Evolutionary conservation across 2,329 filamentous ascomycete genomes (phyloP), one percentile per base, ranked within the genome.

Genomic region (Epichloe hybrida): DNA sequence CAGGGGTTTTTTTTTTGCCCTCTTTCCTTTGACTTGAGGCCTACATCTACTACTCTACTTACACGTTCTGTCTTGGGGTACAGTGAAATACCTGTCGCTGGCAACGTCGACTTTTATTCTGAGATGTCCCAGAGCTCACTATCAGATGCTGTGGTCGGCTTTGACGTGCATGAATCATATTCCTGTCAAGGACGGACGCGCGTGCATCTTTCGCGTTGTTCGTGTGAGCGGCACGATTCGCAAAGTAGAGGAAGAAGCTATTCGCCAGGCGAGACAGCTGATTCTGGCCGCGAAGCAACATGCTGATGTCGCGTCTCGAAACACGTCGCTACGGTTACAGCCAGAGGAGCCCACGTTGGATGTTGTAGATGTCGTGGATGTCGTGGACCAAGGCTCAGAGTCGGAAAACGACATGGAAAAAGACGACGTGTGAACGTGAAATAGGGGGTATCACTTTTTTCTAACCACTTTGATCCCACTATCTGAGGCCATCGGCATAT

Each of bases 61-160:
- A 42, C 38, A 23, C 31, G 23, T 4, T 9, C 20, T 9, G 6
- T 44, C 15, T 36, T 44, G 27, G 13, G 13, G 21, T 47, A 7
- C 56, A 91, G 88, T 98, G 49, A 95, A 95, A 72, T 98, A 98
- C 66, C 76, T 94, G 48, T 95, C 89, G 1, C 75, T 82, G 3
- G 86, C 89, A n/a, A 98, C 93, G 0, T 95, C 88, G 5, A 98
- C 91, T 1, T 88, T 91, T 50, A 98, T 98, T 53, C 74, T 98
- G 39, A 81, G 86, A 55, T 88, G 90, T 56, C 81, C 87, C 3
- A 82, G 93, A 52, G 81, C 83, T 15, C 83, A 95, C 57, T 94
- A 90, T 64, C 79, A 88, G 45, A 77, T 96, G 55, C 83, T 95
- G 4, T 98, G 93, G 93, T 83, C 89, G 0, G 87, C 89, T 0